These are phyloP conservation scores for Kodamaea ohmeri DNA, from an alignment of 1,139 yeast species.

Conservation along the genomic window DNA sequence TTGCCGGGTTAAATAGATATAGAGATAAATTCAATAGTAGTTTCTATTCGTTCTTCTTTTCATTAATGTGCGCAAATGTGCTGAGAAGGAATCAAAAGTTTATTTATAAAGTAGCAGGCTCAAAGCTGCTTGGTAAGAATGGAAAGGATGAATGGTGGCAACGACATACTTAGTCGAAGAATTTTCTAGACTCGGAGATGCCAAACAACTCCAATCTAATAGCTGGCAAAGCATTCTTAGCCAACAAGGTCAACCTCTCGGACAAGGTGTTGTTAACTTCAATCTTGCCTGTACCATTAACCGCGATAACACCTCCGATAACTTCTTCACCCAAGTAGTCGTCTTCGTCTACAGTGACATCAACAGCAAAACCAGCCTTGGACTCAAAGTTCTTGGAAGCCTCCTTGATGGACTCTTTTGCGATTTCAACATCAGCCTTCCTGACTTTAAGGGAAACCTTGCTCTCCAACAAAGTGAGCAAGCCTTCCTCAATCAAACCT, in stretches of 20 bases:
- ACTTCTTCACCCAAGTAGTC: constrained; percentile 56
- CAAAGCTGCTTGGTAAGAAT: constrained; percentile 5
- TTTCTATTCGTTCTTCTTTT: constrained; percentile 1
- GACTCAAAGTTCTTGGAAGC: constrained; percentile 65
- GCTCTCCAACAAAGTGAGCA: constrained; percentile 71
- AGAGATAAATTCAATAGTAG: background rate
- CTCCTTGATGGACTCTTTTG: constrained; percentile 58
- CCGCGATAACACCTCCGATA: constrained; percentile 83
- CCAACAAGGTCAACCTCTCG: constrained; percentile 81
- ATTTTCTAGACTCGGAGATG: constrained; percentile 80
- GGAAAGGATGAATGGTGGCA: constrained; percentile 1
- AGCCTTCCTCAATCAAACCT: constrained; percentile 82
- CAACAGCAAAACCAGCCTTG: constrained; percentile 51
- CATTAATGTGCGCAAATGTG: background rate
- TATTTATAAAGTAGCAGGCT: constrained; percentile 5
- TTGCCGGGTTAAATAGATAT: no score
- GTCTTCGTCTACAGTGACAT: constrained; percentile 53
- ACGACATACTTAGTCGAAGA: constrained; percentile 59
- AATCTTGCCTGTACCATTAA: constrained; percentile 74
- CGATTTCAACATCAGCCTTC: constrained; percentile 63
- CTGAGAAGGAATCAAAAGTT: constrained; percentile 2
- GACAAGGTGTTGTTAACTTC: constrained; percentile 90
- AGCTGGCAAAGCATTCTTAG: constrained; percentile 87
- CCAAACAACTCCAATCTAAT: constrained; percentile 91
- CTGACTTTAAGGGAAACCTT: constrained; percentile 64